These are phyloP conservation scores for Globisporangium emineosum DNA, from an alignment of 352 stramenopile species.

Conservation along the genomic window DNA sequence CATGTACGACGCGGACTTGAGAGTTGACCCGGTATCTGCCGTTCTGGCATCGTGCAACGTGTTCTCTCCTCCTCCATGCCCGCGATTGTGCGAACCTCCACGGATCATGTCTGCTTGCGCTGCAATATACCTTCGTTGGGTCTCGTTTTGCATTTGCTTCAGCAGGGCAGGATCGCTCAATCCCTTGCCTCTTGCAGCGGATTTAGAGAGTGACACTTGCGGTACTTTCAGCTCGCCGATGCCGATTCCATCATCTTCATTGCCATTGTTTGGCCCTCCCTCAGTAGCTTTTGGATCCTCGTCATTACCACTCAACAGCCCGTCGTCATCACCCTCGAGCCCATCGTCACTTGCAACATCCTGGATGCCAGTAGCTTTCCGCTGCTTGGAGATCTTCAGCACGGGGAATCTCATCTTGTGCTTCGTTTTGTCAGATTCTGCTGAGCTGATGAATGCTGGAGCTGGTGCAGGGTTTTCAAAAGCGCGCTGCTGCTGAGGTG, in stretches of 20 bases:
- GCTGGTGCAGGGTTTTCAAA: constrained; percentile 46
- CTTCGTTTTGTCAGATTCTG: neutral
- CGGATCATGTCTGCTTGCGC: constrained; percentile 41
- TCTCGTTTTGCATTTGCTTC: constrained; percentile 38
- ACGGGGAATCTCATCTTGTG: constrained; percentile 1
- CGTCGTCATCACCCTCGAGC: constrained; percentile 7
- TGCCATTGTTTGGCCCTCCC: constrained; percentile 12
- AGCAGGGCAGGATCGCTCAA: constrained; percentile 46
- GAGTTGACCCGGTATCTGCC: constrained; percentile 10
- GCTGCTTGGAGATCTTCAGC: constrained; percentile 9
- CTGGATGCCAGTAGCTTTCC: constrained; percentile 6
- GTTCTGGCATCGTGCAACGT: constrained; percentile 7
- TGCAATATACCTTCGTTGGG: constrained; percentile 53
- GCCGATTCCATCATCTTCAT: constrained; percentile 53
- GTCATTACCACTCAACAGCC: neutral
- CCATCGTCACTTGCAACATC: constrained; percentile 7
- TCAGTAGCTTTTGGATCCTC: constrained; percentile 5
- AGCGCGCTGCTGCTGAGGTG: constrained; percentile 23
- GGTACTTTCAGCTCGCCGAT: constrained; percentile 46
- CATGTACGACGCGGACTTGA: constrained; percentile 40
- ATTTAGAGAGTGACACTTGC: constrained; percentile 20
- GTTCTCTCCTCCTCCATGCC: neutral
- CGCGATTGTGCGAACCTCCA: neutral
- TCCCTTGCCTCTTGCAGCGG: constrained; percentile 3
- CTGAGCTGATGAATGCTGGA: neutral